Evolutionary conservation across 805 yeast species (phyloP).

Genomic region (Ogataea trehaloabstinens): DNA sequence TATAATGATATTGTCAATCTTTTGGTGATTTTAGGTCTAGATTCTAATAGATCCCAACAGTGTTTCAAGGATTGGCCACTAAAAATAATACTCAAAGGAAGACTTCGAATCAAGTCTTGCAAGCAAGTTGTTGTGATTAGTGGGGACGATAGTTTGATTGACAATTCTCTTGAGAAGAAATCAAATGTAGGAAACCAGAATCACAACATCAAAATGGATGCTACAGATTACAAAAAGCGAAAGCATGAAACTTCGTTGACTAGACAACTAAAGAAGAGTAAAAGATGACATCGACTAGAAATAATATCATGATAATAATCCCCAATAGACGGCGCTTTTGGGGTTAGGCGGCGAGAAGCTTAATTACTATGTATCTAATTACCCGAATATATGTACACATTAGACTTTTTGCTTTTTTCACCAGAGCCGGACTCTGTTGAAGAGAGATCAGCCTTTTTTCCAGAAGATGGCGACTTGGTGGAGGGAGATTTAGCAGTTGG

Average conservation of each 20-base stretch:
- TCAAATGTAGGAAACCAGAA: slow-evolving; percentile 5
- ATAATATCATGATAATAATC: not conserved
- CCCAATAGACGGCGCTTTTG: no score
- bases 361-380: slow-evolving; percentile 1
- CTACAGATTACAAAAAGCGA: slow-evolving; percentile 19
- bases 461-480: slow-evolving; percentile 1
- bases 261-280: slow-evolving; percentile 18
- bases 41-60: slow-evolving; percentile 55
- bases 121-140: slow-evolving; percentile 70
- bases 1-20: slow-evolving; percentile 68
- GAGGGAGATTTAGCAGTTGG: no score
- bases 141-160: slow-evolving; percentile 40
- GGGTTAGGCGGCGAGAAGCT: no score
- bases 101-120: slow-evolving; percentile 68
- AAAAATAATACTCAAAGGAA: slow-evolving; percentile 67
- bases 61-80: slow-evolving; percentile 61
- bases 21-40: slow-evolving; percentile 67
- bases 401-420: slow-evolving; percentile 11
- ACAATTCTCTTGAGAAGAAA: slow-evolving; percentile 24
- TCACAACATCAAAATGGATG: slow-evolving; percentile 18
- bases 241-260: slow-evolving; percentile 13
- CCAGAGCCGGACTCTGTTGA: not conserved
- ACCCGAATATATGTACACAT: slow-evolving; percentile 11
- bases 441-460: slow-evolving; percentile 3
- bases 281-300: slow-evolving; percentile 3